A percentile compares a stretch with the other conserved stretches of the same genome.
Conservation (phyloP, 2,329 filamentous ascomycete species). For the Aspergillus fijiensis region DNA sequence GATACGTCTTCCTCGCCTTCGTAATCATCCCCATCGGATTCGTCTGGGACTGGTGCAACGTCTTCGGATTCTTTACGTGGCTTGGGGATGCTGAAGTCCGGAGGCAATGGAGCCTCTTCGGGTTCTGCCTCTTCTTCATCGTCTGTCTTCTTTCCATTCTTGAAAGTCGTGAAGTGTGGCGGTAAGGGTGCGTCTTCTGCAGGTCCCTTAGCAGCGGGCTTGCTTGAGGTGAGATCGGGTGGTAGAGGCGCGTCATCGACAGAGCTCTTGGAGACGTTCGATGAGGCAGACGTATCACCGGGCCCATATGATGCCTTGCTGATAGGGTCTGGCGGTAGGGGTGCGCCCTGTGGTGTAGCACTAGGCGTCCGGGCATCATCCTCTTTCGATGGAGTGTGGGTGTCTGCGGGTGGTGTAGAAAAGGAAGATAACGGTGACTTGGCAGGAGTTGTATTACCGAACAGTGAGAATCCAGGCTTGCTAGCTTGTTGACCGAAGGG, state of each 20-base stretch:
- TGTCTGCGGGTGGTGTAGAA: conserved; percentile 34
- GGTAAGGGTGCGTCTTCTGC: conserved; percentile 28
- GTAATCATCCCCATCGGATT: conserved; percentile 36
- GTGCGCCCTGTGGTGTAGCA: conserved; percentile 27
- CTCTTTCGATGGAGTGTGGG: conserved; percentile 36
- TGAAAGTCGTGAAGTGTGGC: conserved; percentile 19
- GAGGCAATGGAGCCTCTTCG: conserved; percentile 26
- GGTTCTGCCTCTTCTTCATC: conserved; percentile 15
- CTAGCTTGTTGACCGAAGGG: conserved; percentile 25
- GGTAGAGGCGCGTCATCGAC: conserved; percentile 42
- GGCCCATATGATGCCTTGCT: conserved; percentile 47
- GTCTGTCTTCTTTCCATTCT: conserved; percentile 2
- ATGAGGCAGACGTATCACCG: conserved; percentile 51
- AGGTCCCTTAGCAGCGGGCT: conserved; percentile 16
- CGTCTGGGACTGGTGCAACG: conserved; percentile 35
- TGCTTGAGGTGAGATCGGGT: conserved; percentile 29
- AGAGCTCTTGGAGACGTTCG: conserved; percentile 43
- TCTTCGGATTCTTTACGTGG: conserved; percentile 18
- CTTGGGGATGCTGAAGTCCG: conserved; percentile 29
- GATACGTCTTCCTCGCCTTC: conserved; percentile 33
- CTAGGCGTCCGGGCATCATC: conserved; percentile 33
- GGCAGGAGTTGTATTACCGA: conserved; percentile 26
- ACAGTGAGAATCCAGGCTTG: conserved; percentile 33
- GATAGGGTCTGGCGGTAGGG: conserved; percentile 50
- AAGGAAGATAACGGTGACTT: conserved; percentile 29